A percentile compares a stretch with the other conserved stretches of the same genome.
Conservation (phyloP, 176 grass and related monocot genomes). For the Urochloa ruziziensis region DNA sequence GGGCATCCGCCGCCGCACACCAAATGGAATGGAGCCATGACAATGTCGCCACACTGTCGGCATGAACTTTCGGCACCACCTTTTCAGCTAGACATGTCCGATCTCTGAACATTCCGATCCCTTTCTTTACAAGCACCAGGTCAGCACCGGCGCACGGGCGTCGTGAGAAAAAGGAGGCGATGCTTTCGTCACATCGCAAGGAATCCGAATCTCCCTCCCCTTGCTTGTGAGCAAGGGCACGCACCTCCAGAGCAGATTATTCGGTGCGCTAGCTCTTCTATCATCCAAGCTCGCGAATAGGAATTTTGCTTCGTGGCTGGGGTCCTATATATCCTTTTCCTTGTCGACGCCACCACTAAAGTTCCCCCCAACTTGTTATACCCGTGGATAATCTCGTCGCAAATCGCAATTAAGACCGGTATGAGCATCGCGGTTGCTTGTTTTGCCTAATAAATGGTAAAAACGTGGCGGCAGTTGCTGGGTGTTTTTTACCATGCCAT, state of each 20-base stretch:
- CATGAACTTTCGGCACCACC: slow-evolving; percentile 43
- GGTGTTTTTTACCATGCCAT: no score
- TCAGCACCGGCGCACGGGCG: slow-evolving; percentile 3
- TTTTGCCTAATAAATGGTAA: no score
- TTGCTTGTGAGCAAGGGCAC: slow-evolving; percentile 9
- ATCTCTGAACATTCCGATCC: slow-evolving; percentile 22
- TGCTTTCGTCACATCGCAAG: not conserved
- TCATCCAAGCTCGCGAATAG: not conserved
- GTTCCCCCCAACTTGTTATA: not conserved
- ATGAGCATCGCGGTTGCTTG: no score
- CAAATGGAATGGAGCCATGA: not conserved
- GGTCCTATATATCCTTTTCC: not conserved
- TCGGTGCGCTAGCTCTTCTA: not conserved
- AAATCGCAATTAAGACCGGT: no score
- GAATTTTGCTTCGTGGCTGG: not conserved
- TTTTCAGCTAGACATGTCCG: slow-evolving; percentile 13
- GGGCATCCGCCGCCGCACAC: not conserved
- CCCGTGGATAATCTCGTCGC: not conserved
- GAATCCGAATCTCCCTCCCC: slow-evolving; percentile 1
- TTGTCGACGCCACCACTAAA: not conserved
- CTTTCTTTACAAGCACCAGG: not conserved
- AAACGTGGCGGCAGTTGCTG: no score
- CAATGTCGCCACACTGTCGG: slow-evolving; percentile 35
- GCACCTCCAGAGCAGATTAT: not conserved
- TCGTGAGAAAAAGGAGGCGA: not conserved